A percentile compares a stretch with the other conserved stretches of the same genome.
phyloP scores from a whole-genome alignment of 805 yeast genomes.

The Lachancea dasiensis region DNA sequence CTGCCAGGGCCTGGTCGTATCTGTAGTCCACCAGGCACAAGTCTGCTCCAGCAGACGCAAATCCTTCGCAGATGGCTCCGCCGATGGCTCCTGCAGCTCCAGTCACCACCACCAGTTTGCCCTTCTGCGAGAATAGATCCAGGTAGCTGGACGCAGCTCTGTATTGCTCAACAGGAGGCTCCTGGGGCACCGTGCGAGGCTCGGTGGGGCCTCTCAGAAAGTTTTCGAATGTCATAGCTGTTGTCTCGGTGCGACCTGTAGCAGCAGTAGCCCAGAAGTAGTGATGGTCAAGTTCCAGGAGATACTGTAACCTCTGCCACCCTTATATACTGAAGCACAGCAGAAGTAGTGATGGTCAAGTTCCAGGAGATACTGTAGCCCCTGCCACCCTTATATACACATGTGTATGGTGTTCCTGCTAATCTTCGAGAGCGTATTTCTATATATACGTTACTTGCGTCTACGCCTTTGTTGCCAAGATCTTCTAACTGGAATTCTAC shows the following conservation, averaged over 20 bases:
- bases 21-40: slow-evolving; percentile 17
- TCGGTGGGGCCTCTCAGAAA: slow-evolving; percentile 15
- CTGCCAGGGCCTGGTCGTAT: slow-evolving; percentile 16
- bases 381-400: neutral
- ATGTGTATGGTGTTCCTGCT: too few relatives aligned
- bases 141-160: slow-evolving; percentile 24
- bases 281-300: neutral
- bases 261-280: neutral
- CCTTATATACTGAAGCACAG: too few relatives aligned
- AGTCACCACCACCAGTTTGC: slow-evolving; percentile 74
- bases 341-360: neutral
- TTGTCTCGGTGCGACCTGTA: neutral
- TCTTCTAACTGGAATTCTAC: too few relatives aligned
- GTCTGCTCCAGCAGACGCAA: slow-evolving; percentile 76
- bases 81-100: slow-evolving; percentile 89
- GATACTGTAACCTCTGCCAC: neutral
- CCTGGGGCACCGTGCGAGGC: slow-evolving; percentile 13
- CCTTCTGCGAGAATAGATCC: slow-evolving; percentile 71
- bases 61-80: slow-evolving; percentile 72
- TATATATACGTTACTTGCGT: too few relatives aligned
- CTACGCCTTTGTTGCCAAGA: too few relatives aligned
- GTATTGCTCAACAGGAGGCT: slow-evolving; percentile 16
- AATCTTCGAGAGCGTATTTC: too few relatives aligned
- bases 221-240: slow-evolving; percentile 14
- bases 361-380: neutral